phyloP scores from a whole-genome alignment of 2,329 filamentous ascomycete species.

The Pezicula neosporulosa region DNA sequence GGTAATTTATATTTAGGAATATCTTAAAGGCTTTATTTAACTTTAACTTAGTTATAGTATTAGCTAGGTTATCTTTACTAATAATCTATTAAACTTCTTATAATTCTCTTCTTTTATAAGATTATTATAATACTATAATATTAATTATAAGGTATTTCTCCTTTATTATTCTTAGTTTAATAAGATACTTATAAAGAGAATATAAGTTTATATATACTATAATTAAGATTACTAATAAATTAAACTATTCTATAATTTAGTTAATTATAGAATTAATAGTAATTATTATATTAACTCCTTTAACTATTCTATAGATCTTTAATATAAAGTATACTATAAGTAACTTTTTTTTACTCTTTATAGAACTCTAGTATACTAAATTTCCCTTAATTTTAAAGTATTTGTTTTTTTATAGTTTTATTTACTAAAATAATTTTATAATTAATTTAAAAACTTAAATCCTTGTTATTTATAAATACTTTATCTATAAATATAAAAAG shows the following conservation, averaged over 20 bases:
- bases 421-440: conserved; percentile 15
- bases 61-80: conserved; percentile 5
- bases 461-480: conserved; percentile 16
- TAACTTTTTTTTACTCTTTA: conserved; percentile 12
- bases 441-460: conserved; percentile 14
- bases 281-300: conserved; percentile 9
- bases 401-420: not conserved
- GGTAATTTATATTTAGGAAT: conserved; percentile 8
- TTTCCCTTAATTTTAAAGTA: conserved; percentile 9
- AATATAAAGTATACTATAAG: conserved; percentile 8
- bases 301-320: conserved; percentile 13
- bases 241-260: too few species aligned
- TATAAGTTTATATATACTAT: conserved; percentile 14
- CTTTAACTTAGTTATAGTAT: conserved; percentile 11
- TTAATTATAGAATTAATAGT: conserved; percentile 6
- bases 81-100: conserved; percentile 14
- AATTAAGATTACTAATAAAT: too few species aligned
- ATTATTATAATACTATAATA: conserved; percentile 18
- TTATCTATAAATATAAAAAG: conserved; percentile 12
- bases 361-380: conserved; percentile 12
- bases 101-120: conserved; percentile 13
- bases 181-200: conserved; percentile 13
- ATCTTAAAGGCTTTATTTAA: conserved; percentile 5
- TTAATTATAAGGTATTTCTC: conserved; percentile 17
- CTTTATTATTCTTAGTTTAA: conserved; percentile 12